Evolutionary conservation across 2,329 filamentous ascomycete species (phyloP).

Genomic region (Phialocephala subalpina): DNA sequence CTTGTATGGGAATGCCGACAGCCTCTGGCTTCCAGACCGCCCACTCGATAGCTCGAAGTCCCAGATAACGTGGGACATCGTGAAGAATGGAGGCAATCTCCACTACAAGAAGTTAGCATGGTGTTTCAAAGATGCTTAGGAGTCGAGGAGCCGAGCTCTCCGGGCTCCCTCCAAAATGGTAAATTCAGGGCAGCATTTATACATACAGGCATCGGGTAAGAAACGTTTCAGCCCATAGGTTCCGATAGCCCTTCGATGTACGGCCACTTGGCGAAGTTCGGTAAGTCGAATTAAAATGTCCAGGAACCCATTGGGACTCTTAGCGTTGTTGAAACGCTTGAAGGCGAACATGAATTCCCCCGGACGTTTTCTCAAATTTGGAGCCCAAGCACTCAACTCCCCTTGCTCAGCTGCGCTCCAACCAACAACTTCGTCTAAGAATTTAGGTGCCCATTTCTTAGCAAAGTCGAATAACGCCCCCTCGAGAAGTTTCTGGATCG

Average conservation of each 20-base stretch:
- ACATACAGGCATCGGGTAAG: not conserved
- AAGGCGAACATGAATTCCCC: not conserved
- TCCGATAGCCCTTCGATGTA: not conserved
- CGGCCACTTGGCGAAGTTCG: not conserved
- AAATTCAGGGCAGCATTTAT: no score
- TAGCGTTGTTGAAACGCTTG: not conserved
- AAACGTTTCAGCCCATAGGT: not conserved
- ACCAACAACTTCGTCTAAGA: not conserved
- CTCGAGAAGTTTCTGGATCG: constrained; percentile 15
- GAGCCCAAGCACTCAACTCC: constrained; percentile 3
- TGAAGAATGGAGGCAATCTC: not conserved
- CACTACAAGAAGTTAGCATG: no score
- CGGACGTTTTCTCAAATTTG: not conserved
- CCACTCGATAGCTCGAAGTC: not conserved
- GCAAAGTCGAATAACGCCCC: constrained; percentile 17
- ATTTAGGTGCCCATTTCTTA: constrained; percentile 1
- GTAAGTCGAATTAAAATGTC: not conserved
- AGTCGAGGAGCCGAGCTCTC: no score
- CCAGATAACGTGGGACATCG: not conserved
- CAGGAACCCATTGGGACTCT: not conserved
- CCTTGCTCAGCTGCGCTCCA: constrained; percentile 16
- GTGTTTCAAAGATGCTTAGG: no score
- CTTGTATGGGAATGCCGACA: not conserved
- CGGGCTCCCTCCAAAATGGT: no score
- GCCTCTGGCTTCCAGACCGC: not conserved